Evolutionary conservation across 2,329 filamentous ascomycete genomes (phyloP), one percentile per base, ranked within the genome.

Genomic region (Epichloe gansuensis): DNA sequence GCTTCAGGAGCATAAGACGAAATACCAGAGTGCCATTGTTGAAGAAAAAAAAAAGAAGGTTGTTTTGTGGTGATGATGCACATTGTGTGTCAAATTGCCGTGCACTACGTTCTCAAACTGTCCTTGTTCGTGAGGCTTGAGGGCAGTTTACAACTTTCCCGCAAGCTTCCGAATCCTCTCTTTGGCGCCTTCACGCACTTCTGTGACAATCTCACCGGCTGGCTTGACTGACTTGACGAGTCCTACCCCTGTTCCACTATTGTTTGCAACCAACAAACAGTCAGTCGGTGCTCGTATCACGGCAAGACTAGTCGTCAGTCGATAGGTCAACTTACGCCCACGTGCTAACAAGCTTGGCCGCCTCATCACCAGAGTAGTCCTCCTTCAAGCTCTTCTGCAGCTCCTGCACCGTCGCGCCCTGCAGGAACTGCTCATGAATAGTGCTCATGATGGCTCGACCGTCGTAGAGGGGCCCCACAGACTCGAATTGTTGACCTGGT

Each of bases 381-480:
- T 67, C 65, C 42, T 67, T 63, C 47, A 73, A 63, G 34, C 62
- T 67, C 53, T 56, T 59, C 39, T 64, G 60, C 55, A 73, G 73
- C 43, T 75, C 71, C 41, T 73, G 67, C 15, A 74, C 52, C 5
- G 71, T 60, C 36, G 69, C 56, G 8, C 73, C 72, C 0, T 59
- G 62, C 0, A 66, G 53, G 50, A 71, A 70, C 53, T 69, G 69
- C 17, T 64, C 58, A 42, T 73, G 73, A 3, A 71, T 65, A 8
- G 67, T 61, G 1, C 64, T 62, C 9, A 68, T 58, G 47, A 74
- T 64, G 23, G 68, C 68, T n/a, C 72, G 64, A 0, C 72, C 72
- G 39, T 74, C 72, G 53, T 73, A 74, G 1, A 68, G 59, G 4
- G 58, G 56, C 2, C 70, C 72, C 72, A 74, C 21, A 73, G 59